Percentiles rank a stretch among this genome's conserved stretches.
Evolutionary conservation across 345 rosid species (phyloP).

Genomic region (Bruguiera gymnorhiza): DNA sequence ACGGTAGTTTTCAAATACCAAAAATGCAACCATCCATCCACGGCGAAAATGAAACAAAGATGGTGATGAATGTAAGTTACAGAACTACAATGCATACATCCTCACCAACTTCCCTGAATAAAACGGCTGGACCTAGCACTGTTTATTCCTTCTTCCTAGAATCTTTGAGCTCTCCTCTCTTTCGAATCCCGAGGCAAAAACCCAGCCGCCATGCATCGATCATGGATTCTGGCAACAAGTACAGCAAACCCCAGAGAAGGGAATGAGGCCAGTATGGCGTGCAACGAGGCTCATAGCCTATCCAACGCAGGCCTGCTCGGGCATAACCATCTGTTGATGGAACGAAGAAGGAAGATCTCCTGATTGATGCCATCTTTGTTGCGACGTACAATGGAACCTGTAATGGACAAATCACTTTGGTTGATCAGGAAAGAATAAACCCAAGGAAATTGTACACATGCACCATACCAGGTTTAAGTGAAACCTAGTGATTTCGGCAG

Average conservation of each 20-base stretch:
- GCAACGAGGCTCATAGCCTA: conserved; percentile 72
- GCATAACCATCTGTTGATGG: conserved; percentile 74
- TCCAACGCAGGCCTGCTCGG: conserved; percentile 52
- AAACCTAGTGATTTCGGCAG: too few species aligned
- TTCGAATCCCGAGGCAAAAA: conserved; percentile 53
- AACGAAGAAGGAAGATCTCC: conserved; percentile 64
- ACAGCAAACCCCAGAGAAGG: conserved; percentile 49
- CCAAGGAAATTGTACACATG: neutral
- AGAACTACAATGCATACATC: neutral
- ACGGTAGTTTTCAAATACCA: too few species aligned
- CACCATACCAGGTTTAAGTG: too few species aligned
- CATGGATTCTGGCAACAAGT: conserved; percentile 44
- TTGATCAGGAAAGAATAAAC: neutral
- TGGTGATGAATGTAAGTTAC: neutral
- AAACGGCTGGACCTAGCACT: too few species aligned
- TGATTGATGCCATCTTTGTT: conserved; percentile 78
- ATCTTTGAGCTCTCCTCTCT: conserved; percentile 68
- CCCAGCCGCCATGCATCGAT: conserved; percentile 50
- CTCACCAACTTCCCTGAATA: neutral
- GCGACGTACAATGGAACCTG: conserved; percentile 83
- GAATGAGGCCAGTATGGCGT: conserved; percentile 85
- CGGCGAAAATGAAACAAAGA: too few species aligned
- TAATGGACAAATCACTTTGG: conserved; percentile 5
- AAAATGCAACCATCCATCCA: too few species aligned
- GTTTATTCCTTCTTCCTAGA: conserved; percentile 54